These are phyloP conservation scores for Fusarium sp. DNA, from an alignment of 2,329 filamentous ascomycete genomes.

Conservation along the genomic window DNA sequence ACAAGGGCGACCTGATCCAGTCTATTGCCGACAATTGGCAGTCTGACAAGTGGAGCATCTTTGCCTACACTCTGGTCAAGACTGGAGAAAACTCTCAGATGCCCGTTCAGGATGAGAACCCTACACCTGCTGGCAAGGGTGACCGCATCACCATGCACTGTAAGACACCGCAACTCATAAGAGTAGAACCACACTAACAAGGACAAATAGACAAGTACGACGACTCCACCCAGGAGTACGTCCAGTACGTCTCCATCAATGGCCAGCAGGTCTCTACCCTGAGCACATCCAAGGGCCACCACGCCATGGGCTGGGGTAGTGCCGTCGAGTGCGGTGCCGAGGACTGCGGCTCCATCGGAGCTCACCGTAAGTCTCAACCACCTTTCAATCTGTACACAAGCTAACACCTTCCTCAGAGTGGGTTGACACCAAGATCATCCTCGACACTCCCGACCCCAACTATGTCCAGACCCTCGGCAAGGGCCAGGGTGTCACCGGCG, in stretches of 20 bases:
- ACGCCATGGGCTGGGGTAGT: conserved; percentile 57
- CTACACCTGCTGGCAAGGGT: conserved; percentile 23
- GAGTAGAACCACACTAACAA: neutral
- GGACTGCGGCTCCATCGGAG: conserved; percentile 71
- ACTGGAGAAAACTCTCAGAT: conserved; percentile 44
- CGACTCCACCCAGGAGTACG: conserved; percentile 26
- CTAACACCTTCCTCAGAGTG: conserved; percentile 16
- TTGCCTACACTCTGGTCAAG: conserved; percentile 55
- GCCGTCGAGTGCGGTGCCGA: conserved; percentile 75
- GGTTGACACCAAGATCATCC: conserved; percentile 34
- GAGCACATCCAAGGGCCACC: conserved; percentile 56
- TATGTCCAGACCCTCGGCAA: conserved; percentile 36
- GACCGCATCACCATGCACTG: conserved; percentile 40
- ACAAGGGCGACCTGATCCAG: conserved; percentile 60
- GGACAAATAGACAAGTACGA: conserved; percentile 28
- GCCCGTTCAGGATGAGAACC: conserved; percentile 25
- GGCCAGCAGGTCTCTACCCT: conserved; percentile 53
- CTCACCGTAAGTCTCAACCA: conserved; percentile 24
- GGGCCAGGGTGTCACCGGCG: conserved; percentile 21
- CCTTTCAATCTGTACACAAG: accelerated
- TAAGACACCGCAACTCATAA: neutral
- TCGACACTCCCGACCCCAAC: conserved; percentile 28
- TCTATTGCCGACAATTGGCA: conserved; percentile 56
- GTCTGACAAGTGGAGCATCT: conserved; percentile 53
- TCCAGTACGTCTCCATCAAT: conserved; percentile 37